Evolutionary conservation across 495 filamentous ascomycete species (phyloP).

Genomic region (Melanomma pulvis-pyrius): DNA sequence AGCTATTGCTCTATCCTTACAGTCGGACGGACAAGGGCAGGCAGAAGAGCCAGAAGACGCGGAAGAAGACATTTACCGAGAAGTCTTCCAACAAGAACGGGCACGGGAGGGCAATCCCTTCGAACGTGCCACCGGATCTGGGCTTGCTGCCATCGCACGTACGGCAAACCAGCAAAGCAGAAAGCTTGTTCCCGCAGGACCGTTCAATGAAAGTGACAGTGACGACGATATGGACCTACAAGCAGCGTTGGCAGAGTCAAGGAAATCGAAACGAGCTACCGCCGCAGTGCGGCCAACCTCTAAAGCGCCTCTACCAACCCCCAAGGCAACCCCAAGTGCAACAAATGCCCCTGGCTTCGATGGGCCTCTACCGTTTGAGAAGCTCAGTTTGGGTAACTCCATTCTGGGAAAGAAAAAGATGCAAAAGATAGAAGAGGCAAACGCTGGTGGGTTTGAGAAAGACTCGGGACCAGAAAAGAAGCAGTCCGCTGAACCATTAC

Average conservation of each 20-base stretch:
- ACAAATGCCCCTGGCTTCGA: conserved; percentile 61
- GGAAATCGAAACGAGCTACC: conserved; percentile 46
- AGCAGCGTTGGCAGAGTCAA: conserved; percentile 57
- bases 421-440: conserved; percentile 51
- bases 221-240: conserved; percentile 67
- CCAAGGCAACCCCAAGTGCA: conserved; percentile 12
- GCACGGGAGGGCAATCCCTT: conserved; percentile 59
- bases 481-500: conserved; percentile 65
- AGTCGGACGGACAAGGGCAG: conserved; percentile 39
- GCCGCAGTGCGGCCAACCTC: conserved; percentile 18
- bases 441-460: conserved; percentile 72
- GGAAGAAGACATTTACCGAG: conserved; percentile 50
- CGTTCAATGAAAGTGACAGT: conserved; percentile 49
- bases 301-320: conserved; percentile 23
- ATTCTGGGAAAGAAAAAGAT: conserved; percentile 58
- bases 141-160: conserved; percentile 62
- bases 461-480: conserved; percentile 48
- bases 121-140: conserved; percentile 47
- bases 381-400: conserved; percentile 68
- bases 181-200: conserved; percentile 53
- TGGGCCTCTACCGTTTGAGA: conserved; percentile 89
- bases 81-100: conserved; percentile 55
- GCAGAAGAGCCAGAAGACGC: conserved; percentile 43
- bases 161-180: conserved; percentile 65
- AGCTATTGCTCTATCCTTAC: conserved; percentile 83